Evolutionary conservation across 805 yeast genomes (phyloP).

Genomic region (Saccharomyces jurei): DNA sequence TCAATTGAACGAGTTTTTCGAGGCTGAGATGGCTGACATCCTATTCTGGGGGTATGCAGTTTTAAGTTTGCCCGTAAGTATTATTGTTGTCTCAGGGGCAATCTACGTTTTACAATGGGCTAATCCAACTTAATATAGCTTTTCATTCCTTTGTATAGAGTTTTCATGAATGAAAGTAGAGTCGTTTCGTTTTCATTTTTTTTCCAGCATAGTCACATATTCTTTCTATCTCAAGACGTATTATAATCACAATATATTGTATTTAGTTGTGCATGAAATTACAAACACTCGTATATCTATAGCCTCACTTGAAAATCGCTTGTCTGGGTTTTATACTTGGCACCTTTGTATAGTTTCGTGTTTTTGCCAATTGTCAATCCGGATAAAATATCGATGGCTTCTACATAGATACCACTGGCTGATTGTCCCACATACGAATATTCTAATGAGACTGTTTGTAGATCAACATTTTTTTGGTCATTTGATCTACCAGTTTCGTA

Average conservation of each 20-base stretch:
- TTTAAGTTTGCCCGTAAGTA: conserved; percentile 68
- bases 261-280: neutral
- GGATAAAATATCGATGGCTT: neutral
- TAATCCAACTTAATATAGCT: conserved; percentile 6
- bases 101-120: conserved; percentile 42
- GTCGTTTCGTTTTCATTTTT: neutral
- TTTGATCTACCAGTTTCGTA: conserved; percentile 2
- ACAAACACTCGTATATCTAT: neutral
- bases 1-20: conserved; percentile 65
- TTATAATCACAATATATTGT: neutral
- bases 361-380: neutral
- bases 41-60: conserved; percentile 77
- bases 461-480: neutral
- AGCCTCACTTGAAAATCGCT: neutral
- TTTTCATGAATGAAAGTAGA: neutral
- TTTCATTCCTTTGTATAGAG: neutral
- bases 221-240: neutral
- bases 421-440: neutral
- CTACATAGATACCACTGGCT: neutral
- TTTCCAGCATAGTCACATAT: neutral
- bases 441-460: neutral
- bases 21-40: conserved; percentile 76
- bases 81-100: conserved; percentile 59
- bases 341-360: neutral
- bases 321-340: neutral